Conservation (phyloP, 1,139 yeast species). For the Kurtzmaniella quercitrusa region DNA sequence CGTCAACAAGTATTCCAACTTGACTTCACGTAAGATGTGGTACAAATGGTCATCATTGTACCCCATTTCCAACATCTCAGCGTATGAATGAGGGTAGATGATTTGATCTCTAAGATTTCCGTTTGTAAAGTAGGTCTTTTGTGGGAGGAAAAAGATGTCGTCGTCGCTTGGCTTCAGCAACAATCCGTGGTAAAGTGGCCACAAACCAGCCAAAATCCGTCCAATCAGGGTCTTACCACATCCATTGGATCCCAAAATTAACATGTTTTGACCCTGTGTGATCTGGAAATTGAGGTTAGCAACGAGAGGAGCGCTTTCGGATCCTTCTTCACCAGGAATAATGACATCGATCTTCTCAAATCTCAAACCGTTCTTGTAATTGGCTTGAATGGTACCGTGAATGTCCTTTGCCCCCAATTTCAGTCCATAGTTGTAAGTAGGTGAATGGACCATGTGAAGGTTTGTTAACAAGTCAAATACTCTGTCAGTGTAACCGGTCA, state of each 20-base stretch:
- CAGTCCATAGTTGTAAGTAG: conserved; percentile 59
- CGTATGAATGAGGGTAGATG: conserved; percentile 77
- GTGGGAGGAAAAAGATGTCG: conserved; percentile 75
- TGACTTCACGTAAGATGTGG: conserved; percentile 69
- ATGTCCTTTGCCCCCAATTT: conserved; percentile 52
- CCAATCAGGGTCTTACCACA: conserved; percentile 88
- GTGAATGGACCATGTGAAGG: conserved; percentile 79
- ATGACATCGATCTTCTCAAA: conserved; percentile 81
- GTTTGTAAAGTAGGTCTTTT: conserved; percentile 70
- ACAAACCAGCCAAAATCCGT: conserved; percentile 78
- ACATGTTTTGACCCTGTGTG: conserved; percentile 63
- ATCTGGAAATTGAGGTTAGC: conserved; percentile 58
- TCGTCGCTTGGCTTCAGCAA: conserved; percentile 74
- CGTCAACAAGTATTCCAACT: conserved; percentile 68
- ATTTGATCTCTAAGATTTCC: conserved; percentile 87
- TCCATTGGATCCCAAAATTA: conserved; percentile 85
- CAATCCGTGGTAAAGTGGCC: conserved; percentile 87
- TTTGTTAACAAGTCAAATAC: conserved; percentile 72
- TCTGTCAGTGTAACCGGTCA: conserved; percentile 88
- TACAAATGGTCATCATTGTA: conserved; percentile 65
- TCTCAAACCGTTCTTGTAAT: conserved; percentile 68
- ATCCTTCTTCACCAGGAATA: conserved; percentile 64
- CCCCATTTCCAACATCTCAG: conserved; percentile 74
- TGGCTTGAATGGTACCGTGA: conserved; percentile 76
- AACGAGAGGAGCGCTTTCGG: conserved; percentile 52